Evolutionary conservation across 108 stramenopile species (phyloP).

Genomic region (Mayamaea pseudoterrestris): DNA sequence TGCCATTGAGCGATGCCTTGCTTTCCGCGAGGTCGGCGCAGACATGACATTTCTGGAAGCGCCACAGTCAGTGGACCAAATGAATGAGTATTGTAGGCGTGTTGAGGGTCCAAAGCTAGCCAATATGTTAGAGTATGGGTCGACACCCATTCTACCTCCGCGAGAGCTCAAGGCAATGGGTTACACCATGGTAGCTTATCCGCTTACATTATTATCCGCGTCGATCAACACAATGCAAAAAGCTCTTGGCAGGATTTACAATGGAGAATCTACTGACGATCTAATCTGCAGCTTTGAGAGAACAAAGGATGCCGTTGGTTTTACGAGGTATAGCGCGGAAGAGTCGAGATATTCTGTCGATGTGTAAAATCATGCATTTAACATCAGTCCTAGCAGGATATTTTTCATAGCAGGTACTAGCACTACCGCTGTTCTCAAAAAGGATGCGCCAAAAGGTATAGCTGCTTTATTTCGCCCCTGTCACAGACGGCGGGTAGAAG

Average conservation of each 20-base stretch:
- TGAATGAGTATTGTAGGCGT: conserved; percentile 80
- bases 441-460: no score
- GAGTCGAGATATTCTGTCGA: conserved; percentile 43
- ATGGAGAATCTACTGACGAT: conserved; percentile 75
- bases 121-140: conserved; percentile 91
- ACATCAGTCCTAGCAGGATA: no score
- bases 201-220: conserved; percentile 84
- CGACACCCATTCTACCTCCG: conserved; percentile 86
- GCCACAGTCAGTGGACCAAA: conserved; percentile 71
- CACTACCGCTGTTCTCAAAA: no score
- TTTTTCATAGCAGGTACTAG: no score
- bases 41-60: conserved; percentile 94
- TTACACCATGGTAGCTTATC: conserved; percentile 95
- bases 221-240: conserved; percentile 87
- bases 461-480: no score
- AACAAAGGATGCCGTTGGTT: conserved; percentile 82
- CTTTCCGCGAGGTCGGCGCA: conserved; percentile 85
- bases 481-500: no score
- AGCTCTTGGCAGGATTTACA: conserved; percentile 62
- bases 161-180: conserved; percentile 79
- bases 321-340: conserved; percentile 64
- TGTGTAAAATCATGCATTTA: no score
- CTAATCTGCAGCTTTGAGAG: conserved; percentile 66
- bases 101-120: conserved; percentile 90
- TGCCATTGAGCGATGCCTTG: conserved; percentile 82